These are phyloP conservation scores for baker's yeast (Saccharomyces cerevisiae) DNA, from an alignment of 805 yeast genomes.

Conservation along the genomic window DNA sequence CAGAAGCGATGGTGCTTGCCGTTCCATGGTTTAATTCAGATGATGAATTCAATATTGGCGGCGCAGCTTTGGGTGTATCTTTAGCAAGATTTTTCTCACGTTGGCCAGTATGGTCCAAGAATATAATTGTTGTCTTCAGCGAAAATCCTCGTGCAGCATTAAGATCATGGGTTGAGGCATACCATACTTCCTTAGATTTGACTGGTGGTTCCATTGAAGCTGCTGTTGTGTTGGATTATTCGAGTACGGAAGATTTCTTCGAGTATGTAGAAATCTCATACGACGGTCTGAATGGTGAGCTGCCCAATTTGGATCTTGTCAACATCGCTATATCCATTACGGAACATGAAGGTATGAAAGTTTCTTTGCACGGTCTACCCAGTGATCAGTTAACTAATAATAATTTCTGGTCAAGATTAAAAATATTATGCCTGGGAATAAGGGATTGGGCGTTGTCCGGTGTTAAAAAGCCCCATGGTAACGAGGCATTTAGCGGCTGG, in stretches of 20 bases:
- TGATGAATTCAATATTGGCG: constrained; percentile 65
- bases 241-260: constrained; percentile 56
- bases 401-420: constrained; percentile 48
- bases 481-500: constrained; percentile 94
- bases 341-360: constrained; percentile 66
- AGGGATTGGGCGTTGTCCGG: constrained; percentile 65
- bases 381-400: constrained; percentile 38
- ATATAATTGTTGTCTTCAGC: constrained; percentile 78
- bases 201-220: constrained; percentile 94
- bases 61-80: constrained; percentile 62
- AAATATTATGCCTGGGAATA: constrained; percentile 58
- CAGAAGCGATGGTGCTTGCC: constrained; percentile 85
- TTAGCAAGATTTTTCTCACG: constrained; percentile 72
- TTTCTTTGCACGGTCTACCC: constrained; percentile 56
- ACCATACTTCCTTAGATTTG: constrained; percentile 72
- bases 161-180: constrained; percentile 88
- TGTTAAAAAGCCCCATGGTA: constrained; percentile 50
- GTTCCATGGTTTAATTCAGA: constrained; percentile 80
- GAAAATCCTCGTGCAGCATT: constrained; percentile 60
- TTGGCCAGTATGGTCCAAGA: constrained; percentile 94
- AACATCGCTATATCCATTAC: constrained; percentile 71
- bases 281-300: constrained; percentile 89
- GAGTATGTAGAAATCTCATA: constrained; percentile 67
- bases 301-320: constrained; percentile 85
- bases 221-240: constrained; percentile 76